A percentile compares a stretch with the other conserved stretches of the same genome.
These are phyloP conservation scores for Cryptococcus deneoformans DNA, from an alignment of 1,284 basidiomycete genomes.

Conservation along the genomic window DNA sequence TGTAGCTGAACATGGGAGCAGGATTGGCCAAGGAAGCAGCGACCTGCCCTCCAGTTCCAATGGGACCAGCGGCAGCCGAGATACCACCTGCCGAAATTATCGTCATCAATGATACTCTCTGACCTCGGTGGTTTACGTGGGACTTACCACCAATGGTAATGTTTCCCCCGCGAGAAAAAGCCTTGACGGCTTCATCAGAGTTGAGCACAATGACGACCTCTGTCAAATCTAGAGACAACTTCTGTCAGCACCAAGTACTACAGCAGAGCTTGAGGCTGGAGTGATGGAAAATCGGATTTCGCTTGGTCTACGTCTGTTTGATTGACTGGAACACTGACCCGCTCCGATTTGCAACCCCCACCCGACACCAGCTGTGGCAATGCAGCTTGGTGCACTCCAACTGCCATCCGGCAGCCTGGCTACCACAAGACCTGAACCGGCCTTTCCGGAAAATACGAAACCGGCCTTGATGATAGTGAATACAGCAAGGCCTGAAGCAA, in stretches of 20 bases:
- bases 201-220: slow-evolving; percentile 84
- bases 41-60: slow-evolving; percentile 91
- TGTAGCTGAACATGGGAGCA: slow-evolving; percentile 96
- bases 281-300: neutral
- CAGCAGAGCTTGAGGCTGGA: neutral
- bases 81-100: slow-evolving; percentile 59
- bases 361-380: slow-evolving; percentile 93
- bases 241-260: slow-evolving; percentile 45
- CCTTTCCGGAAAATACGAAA: slow-evolving; percentile 95
- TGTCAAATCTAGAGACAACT: slow-evolving; percentile 56
- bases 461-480: slow-evolving; percentile 91
- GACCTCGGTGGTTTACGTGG: neutral
- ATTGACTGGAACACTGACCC: slow-evolving; percentile 22
- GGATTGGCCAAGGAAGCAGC: slow-evolving; percentile 86
- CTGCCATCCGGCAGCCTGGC: slow-evolving; percentile 92
- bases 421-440: slow-evolving; percentile 90
- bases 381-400: slow-evolving; percentile 96
- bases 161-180: slow-evolving; percentile 94
- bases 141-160: slow-evolving; percentile 76
- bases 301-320: neutral
- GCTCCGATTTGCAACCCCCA: slow-evolving; percentile 96
- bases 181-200: slow-evolving; percentile 90
- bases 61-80: slow-evolving; percentile 81
- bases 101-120: neutral
- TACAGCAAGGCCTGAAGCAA: slow-evolving; percentile 74